Percentiles rank a stretch among this genome's conserved stretches.
Conservation (phyloP, 1,284 basidiomycete genomes). For the Puccinia triticina region DNA sequence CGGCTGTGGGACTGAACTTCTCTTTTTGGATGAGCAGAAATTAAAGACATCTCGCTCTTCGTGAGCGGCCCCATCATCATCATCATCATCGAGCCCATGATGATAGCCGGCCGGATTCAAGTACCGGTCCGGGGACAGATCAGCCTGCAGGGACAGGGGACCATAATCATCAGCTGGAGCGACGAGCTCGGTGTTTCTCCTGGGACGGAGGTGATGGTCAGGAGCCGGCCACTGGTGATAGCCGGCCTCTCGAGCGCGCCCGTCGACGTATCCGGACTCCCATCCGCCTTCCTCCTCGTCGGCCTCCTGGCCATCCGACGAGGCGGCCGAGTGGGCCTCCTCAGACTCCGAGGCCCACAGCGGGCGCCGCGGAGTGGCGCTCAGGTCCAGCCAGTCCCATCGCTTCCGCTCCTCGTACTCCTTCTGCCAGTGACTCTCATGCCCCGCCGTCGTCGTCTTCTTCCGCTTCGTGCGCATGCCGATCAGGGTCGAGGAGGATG, state of each 20-base stretch:
- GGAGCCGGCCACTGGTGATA: too few species aligned
- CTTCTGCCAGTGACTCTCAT: not conserved
- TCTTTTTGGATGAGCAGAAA: not conserved
- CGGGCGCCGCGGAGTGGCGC: too few species aligned
- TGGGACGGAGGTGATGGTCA: too few species aligned
- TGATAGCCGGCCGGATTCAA: too few species aligned
- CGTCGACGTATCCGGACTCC: too few species aligned
- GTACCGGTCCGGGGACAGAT: too few species aligned
- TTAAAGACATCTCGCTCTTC: not conserved
- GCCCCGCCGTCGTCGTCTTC: not conserved
- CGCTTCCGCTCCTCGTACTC: not conserved
- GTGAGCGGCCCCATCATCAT: too few species aligned
- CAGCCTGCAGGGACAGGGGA: too few species aligned
- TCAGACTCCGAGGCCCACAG: not conserved
- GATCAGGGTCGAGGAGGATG: not conserved
- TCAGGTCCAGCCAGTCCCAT: conserved; percentile 21
- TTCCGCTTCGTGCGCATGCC: not conserved
- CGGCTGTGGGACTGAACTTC: not conserved
- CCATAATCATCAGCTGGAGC: too few species aligned
- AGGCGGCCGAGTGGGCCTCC: not conserved
- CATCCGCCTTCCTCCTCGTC: not conserved
- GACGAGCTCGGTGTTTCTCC: too few species aligned
- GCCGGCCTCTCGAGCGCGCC: too few species aligned
- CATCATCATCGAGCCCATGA: not conserved
- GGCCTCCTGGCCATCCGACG: not conserved